Evolutionary conservation across 768 basidiomycete genomes (phyloP), one percentile per base, ranked within the genome.

Genomic region (Trametes meyenii): DNA sequence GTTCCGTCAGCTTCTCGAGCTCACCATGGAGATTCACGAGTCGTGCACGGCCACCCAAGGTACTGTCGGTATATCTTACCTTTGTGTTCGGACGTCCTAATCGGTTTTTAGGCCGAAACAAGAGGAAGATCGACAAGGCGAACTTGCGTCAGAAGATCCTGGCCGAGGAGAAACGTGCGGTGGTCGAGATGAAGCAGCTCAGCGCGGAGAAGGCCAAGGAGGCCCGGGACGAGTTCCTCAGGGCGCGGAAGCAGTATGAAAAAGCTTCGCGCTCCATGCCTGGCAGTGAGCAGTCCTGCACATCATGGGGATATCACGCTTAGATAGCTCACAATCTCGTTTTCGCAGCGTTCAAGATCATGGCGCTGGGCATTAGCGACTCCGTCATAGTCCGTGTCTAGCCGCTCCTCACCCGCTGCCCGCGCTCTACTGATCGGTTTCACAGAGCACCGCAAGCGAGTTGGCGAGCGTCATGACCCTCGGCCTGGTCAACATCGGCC

Each of bases 1-100:
- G 12, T 53, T 53, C 39, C 19, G 24, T 23, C 17, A 40, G n/a
- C 19, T 53, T 19, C 40, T 53, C 38, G 52, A 53, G 52, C 52
- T 53, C 19, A 53, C 52, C 19, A 53, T 53, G 52, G 52, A 53
- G 39, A 53, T 53, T 16, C 52, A 53, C 12, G 52, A 42, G 38
- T 40, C 52, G 39, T 53, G 52, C 23, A 26, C 39, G 35, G 52
- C 52, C 14, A 42, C 52, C 26, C 52, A 53, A 53, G 42, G 54
- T 45, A 35, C 17, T 21, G 21, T 8, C 21, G 7, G 16, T 33
- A n/a, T n/a, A n/a, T n/a, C n/a, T n/a, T n/a, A n/a, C n/a, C n/a
- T n/a, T 3, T 26, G 17, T 14, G 26, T 16, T 16, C 6, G 11
- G 7, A 5, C 2, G 23, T 16, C 24, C 13, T 4, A 33, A 38